Evolutionary conservation across 2,329 filamentous ascomycete genomes (phyloP).

Genomic region (Fusarium austroafricanum): DNA sequence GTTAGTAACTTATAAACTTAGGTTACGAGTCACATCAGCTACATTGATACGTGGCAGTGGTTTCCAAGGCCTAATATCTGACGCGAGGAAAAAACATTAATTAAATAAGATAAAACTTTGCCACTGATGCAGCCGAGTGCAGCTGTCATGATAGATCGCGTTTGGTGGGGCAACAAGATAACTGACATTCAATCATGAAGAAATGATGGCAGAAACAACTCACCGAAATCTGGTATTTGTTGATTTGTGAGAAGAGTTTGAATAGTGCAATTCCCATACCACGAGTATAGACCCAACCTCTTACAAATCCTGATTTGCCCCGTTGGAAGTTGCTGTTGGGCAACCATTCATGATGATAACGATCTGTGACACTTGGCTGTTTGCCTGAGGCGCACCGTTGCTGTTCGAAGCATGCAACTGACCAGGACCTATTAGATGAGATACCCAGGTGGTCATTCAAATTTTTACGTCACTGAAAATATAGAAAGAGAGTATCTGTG

Average conservation of each 20-base stretch:
- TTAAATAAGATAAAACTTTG: not conserved
- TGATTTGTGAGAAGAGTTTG: not conserved
- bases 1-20: not conserved
- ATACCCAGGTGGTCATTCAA: not conserved
- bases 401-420: not conserved
- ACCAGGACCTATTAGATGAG: too few relatives aligned
- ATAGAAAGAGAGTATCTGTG: too few relatives aligned
- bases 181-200: constrained; percentile 12
- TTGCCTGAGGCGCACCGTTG: constrained; percentile 17
- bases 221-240: not conserved
- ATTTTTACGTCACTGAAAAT: too few relatives aligned
- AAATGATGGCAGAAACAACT: constrained; percentile 7
- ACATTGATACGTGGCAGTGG: not conserved
- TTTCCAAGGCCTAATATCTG: not conserved
- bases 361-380: constrained; percentile 9
- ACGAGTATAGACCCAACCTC: not conserved
- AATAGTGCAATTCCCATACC: not conserved
- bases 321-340: not conserved
- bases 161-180: constrained; percentile 34
- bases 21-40: not conserved
- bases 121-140: not conserved
- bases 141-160: constrained; percentile 32
- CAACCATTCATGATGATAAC: constrained; percentile 15
- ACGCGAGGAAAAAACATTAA: not conserved
- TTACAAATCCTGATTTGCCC: too few relatives aligned